These are phyloP conservation scores for Calonectria pseudoreteaudii DNA, from an alignment of 2,329 filamentous ascomycete genomes.

Conservation along the genomic window DNA sequence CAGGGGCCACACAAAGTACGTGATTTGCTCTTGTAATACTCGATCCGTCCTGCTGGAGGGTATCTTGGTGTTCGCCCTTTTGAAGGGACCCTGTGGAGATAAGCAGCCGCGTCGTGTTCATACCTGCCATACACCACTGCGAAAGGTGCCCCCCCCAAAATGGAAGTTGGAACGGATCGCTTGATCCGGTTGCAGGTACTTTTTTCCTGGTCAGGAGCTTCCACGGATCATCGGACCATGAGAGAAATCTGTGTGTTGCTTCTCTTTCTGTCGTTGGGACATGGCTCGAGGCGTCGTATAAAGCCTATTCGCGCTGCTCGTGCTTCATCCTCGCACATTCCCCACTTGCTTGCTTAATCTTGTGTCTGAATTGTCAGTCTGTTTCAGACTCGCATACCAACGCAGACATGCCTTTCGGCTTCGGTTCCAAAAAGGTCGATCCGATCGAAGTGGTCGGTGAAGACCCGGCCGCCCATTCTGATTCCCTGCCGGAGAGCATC, in stretches of 20 bases:
- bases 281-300: neutral
- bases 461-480: neutral
- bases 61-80: neutral
- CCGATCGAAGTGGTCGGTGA: neutral
- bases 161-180: slow-evolving; percentile 1
- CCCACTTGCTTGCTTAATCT: neutral
- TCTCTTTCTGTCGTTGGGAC: neutral
- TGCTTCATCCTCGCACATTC: neutral
- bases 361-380: neutral
- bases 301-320: neutral
- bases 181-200: neutral
- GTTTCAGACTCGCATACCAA: neutral
- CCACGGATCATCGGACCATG: neutral
- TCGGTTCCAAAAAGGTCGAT: neutral
- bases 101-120: neutral
- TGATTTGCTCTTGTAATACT: slow-evolving; percentile 1
- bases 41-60: neutral
- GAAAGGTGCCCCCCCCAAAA: neutral
- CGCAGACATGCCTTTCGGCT: slow-evolving; percentile 2
- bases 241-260: neutral
- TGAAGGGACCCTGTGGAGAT: neutral
- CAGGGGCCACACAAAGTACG: neutral
- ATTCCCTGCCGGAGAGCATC: neutral
- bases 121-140: neutral
- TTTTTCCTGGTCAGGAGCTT: neutral